phyloP scores from a whole-genome alignment of 2,329 filamentous ascomycete genomes.

The Tetracladium maxilliforme region DNA sequence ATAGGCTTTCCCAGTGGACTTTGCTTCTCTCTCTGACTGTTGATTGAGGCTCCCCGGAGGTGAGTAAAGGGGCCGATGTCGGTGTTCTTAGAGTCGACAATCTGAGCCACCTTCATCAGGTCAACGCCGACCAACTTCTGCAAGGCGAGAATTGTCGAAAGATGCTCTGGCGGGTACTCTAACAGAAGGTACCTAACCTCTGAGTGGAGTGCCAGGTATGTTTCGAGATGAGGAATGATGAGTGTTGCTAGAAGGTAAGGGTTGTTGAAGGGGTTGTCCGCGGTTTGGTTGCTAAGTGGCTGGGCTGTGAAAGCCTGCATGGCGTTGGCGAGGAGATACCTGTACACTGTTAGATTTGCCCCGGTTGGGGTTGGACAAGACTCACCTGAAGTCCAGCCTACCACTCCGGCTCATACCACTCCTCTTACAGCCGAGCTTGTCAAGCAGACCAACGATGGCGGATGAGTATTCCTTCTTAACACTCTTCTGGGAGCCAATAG shows the following conservation, averaged over 20 bases:
- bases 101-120: constrained; percentile 41
- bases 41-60: neutral
- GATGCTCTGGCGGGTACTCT: constrained; percentile 40
- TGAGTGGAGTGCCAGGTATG: constrained; percentile 36
- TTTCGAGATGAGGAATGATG: constrained; percentile 44
- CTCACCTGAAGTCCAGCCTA: constrained; percentile 42
- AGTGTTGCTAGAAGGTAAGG: constrained; percentile 39
- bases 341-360: constrained; percentile 11
- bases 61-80: neutral
- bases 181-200: constrained; percentile 41
- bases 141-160: constrained; percentile 39
- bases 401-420: constrained; percentile 35
- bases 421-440: constrained; percentile 35
- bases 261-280: constrained; percentile 38
- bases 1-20: neutral
- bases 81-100: constrained; percentile 29
- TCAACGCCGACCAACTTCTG: constrained; percentile 40
- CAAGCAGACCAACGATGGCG: constrained; percentile 33
- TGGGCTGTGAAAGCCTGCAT: constrained; percentile 43
- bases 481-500: constrained; percentile 39
- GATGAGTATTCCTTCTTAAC: constrained; percentile 34
- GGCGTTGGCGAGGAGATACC: constrained; percentile 43
- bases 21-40: neutral
- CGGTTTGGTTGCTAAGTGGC: constrained; percentile 29
- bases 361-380: constrained; percentile 3